Conservation (phyloP, 1,284 basidiomycete species). For the Ganoderma sinense region DNA sequence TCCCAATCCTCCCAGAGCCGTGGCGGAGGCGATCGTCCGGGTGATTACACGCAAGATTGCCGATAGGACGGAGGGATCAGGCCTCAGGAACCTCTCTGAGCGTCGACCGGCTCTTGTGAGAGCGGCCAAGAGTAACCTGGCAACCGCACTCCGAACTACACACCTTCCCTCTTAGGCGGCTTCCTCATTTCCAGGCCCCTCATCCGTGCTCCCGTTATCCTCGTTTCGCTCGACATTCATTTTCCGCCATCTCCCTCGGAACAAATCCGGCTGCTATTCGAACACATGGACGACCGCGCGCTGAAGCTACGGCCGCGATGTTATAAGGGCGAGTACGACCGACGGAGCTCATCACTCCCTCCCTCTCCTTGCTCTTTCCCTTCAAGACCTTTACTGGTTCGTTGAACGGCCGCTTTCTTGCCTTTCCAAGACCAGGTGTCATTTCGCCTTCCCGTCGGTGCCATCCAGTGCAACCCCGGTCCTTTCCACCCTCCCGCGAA, state of each 20-base stretch:
- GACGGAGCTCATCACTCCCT: conserved; percentile 29
- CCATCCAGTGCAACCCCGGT: conserved; percentile 37
- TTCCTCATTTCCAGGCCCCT: conserved; percentile 3
- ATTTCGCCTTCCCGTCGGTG: conserved; percentile 40
- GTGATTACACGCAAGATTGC: conserved; percentile 11
- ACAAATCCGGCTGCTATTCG: conserved; percentile 5
- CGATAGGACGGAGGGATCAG: conserved; percentile 23
- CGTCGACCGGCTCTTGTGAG: background rate
- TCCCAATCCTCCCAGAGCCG: conserved; percentile 1
- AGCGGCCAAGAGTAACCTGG: conserved; percentile 17
- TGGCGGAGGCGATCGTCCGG: conserved; percentile 16
- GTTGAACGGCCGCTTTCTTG: conserved; percentile 56
- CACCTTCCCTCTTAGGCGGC: conserved; percentile 10
- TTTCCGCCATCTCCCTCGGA: background rate
- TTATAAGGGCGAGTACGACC: conserved; percentile 14
- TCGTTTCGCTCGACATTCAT: background rate
- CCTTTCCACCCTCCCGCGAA: conserved; percentile 33
- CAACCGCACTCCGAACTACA: conserved; percentile 25
- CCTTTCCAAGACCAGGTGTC: conserved; percentile 58
- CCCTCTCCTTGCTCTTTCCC: conserved; percentile 34
- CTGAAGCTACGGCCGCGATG: background rate
- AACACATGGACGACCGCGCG: conserved; percentile 10
- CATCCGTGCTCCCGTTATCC: background rate
- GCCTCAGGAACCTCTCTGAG: conserved; percentile 17
- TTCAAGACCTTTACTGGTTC: conserved; percentile 45